Percentiles rank a stretch among this genome's conserved stretches.
Evolutionary conservation across 2,329 filamentous ascomycete genomes (phyloP).

Genomic region (Aspergillus piperis): DNA sequence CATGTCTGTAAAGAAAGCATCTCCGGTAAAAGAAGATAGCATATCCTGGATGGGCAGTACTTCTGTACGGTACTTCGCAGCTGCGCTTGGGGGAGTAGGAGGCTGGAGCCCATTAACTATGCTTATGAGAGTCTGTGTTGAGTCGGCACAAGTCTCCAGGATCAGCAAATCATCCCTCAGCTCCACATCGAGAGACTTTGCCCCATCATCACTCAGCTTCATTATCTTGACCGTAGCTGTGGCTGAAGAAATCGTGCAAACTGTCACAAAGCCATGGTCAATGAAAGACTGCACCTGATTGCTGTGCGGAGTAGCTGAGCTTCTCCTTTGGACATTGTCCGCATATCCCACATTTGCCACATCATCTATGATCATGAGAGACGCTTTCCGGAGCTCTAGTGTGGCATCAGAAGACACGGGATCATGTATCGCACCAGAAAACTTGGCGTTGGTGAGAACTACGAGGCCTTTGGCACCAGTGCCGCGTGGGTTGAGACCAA

Average conservation of each 20-base stretch:
- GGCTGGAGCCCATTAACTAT: slow-evolving; percentile 79
- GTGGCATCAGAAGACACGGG: slow-evolving; percentile 64
- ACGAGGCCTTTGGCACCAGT: slow-evolving; percentile 74
- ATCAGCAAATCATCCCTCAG: slow-evolving; percentile 84
- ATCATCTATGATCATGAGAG: slow-evolving; percentile 81
- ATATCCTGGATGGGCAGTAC: slow-evolving; percentile 85
- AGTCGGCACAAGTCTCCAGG: slow-evolving; percentile 94
- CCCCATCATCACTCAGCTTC: slow-evolving; percentile 56
- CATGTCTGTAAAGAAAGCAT: slow-evolving; percentile 64
- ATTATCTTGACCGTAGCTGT: slow-evolving; percentile 65
- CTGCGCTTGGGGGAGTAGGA: slow-evolving; percentile 77
- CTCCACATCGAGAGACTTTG: slow-evolving; percentile 74
- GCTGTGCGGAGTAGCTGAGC: slow-evolving; percentile 32
- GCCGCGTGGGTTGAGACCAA: slow-evolving; percentile 81
- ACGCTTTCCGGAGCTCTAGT: slow-evolving; percentile 75
- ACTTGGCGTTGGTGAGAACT: slow-evolving; percentile 73
- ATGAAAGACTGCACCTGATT: slow-evolving; percentile 54
- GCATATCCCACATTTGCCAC: slow-evolving; percentile 50
- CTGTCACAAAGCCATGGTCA: slow-evolving; percentile 75
- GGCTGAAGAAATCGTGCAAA: slow-evolving; percentile 84
- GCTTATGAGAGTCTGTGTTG: slow-evolving; percentile 84
- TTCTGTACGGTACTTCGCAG: slow-evolving; percentile 82
- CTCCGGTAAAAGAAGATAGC: slow-evolving; percentile 84
- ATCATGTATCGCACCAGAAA: slow-evolving; percentile 68
- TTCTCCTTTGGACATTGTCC: slow-evolving; percentile 34